Conservation (phyloP, 345 rosid genomes). For the Toxicodendron radicans region DNA sequence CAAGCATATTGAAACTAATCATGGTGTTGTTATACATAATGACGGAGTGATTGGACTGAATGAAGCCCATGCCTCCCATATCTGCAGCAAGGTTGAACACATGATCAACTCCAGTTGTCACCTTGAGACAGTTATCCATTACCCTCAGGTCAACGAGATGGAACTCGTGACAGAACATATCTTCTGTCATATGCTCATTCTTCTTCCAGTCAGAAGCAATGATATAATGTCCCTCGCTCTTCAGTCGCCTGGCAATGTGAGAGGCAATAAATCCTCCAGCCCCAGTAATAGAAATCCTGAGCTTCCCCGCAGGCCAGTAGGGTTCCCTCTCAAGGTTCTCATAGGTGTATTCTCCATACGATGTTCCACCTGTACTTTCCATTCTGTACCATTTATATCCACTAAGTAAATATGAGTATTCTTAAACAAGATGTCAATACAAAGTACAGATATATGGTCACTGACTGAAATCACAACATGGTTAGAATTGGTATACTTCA, state of each 20-base stretch:
- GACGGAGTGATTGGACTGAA: constrained; percentile 93
- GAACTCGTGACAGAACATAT: constrained; percentile 94
- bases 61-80: constrained; percentile 99
- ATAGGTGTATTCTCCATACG: constrained; percentile 77
- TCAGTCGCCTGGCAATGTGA: constrained; percentile 90
- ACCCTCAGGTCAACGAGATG: constrained; percentile 93
- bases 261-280: constrained; percentile 97
- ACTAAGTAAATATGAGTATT: neutral
- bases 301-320: constrained; percentile 86
- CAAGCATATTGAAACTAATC: constrained; percentile 97
- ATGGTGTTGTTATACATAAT: constrained; percentile 94
- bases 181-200: constrained; percentile 96
- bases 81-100: constrained; percentile 96
- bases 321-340: constrained; percentile 79
- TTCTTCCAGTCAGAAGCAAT: constrained; percentile 99
- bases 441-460: neutral
- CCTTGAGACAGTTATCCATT: constrained; percentile 89
- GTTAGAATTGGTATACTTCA: neutral
- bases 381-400: neutral
- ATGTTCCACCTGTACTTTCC: constrained; percentile 56
- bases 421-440: neutral
- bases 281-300: constrained; percentile 72
- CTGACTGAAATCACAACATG: neutral
- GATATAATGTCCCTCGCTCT: constrained; percentile 85
- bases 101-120: constrained; percentile 69